A percentile compares a stretch with the other conserved stretches of the same genome.
These are phyloP conservation scores for Nigrograna mackinnonii DNA, from an alignment of 2,329 filamentous ascomycete species.

Conservation along the genomic window DNA sequence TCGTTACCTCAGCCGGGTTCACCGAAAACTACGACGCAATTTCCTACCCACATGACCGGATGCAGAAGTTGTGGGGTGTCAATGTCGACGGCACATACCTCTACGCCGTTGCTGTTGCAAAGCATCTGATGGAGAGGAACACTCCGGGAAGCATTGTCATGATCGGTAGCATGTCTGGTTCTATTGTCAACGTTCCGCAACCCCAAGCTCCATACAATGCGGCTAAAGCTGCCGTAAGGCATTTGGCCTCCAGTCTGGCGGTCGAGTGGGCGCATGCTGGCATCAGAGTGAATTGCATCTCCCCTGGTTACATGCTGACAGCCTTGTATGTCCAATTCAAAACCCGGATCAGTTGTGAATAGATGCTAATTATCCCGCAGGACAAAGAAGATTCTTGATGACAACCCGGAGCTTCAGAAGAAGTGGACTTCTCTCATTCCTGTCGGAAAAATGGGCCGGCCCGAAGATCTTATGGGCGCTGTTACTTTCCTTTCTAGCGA, in stretches of 20 bases:
- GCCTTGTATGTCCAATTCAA: conserved; percentile 71
- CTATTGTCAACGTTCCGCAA: conserved; percentile 94
- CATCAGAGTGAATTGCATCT: conserved; percentile 94
- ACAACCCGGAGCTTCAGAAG: conserved; percentile 85
- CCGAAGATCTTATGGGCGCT: conserved; percentile 90
- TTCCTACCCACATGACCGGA: conserved; percentile 85
- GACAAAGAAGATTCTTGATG: conserved; percentile 90
- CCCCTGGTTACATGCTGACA: conserved; percentile 95
- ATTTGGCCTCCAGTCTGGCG: conserved; percentile 83
- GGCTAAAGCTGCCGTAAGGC: conserved; percentile 87
- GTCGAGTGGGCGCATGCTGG: conserved; percentile 90
- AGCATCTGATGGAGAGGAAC: conserved; percentile 84
- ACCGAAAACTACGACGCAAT: conserved; percentile 94
- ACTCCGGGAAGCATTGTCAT: conserved; percentile 84
- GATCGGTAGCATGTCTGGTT: conserved; percentile 92
- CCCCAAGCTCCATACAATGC: conserved; percentile 93
- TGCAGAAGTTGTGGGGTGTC: conserved; percentile 92
- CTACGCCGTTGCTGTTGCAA: conserved; percentile 81
- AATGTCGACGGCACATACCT: conserved; percentile 93
- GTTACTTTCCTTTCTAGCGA: conserved; percentile 86
- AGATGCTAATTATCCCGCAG: conserved; percentile 50
- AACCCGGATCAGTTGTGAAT: not conserved
- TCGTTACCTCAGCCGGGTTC: conserved; percentile 96
- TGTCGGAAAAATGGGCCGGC: conserved; percentile 88
- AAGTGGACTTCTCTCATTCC: conserved; percentile 94